Evolutionary conservation across 129 eudicot genomes (phyloP), one percentile per base, ranked within the genome.

Genomic region (Calendula officinalis): DNA sequence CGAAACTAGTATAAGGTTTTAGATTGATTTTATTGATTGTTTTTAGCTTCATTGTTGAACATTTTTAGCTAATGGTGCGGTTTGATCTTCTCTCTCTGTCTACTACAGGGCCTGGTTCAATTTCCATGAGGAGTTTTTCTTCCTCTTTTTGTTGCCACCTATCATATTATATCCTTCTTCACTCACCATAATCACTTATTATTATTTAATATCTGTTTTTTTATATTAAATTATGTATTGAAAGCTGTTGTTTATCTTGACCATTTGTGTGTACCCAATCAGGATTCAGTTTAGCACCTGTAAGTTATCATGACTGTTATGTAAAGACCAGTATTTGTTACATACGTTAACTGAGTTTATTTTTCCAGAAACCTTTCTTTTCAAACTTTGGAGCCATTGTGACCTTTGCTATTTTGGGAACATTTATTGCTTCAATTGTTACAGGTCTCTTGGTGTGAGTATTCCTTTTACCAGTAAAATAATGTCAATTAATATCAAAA

Each of bases 401-500:
- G 45, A 86, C 99, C 8, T 94, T 94, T 62, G 91, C 99, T 6
- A 84, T 94, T 70, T 80, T 86, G 40, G 99, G 99, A 66, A 94
- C 99, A 6, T 86, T 94, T 52, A 80, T 89, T 42, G 85, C 99
- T 60, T 71, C 99, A 43, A 32, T 94, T 32, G 89, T 89, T 57
- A 94, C 99, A n/a, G 99, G 97, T 22, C 67, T 89, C 79, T 80
- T 94, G 51, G 95, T 94, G 99, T 94, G 82, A 94, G 99, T 88
- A 58, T 56, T 41, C 39, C 27, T 9, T 57, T 64, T 37, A 34
- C 36, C 45, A 37, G 4, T 60, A 11, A 8, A 33, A 11, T 14
- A 34, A 39, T 42, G n/a, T 77, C 17, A 12, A 22, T 73, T 32
- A 3, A 48, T 16, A 6, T 47, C 1, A 9, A 15, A 0, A 1